These are phyloP conservation scores for Phytophthora constricta DNA, from an alignment of 352 stramenopile genomes.

Conservation along the genomic window DNA sequence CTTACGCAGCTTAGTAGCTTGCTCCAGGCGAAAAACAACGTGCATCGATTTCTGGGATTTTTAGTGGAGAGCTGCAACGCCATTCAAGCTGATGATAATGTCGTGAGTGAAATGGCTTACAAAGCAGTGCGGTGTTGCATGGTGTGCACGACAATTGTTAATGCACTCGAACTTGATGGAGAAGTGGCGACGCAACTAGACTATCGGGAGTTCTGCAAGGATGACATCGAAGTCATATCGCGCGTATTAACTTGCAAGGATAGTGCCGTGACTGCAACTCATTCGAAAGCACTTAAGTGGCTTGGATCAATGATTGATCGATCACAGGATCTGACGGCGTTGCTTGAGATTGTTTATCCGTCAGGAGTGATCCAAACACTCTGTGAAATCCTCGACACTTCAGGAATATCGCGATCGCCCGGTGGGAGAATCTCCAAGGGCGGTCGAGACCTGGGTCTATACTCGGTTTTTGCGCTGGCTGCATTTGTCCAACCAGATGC, in stretches of 20 bases:
- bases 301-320: conserved; percentile 77
- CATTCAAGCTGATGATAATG: conserved; percentile 6
- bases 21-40: conserved; percentile 24
- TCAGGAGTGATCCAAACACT: conserved; percentile 72
- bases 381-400: conserved; percentile 61
- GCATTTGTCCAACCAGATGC: conserved; percentile 78
- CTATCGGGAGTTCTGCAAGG: conserved; percentile 56
- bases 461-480: conserved; percentile 69
- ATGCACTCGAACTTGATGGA: conserved; percentile 33
- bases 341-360: conserved; percentile 63
- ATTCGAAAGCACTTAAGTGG: conserved; percentile 80
- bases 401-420: conserved; percentile 51
- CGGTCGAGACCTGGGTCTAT: conserved; percentile 55
- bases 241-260: conserved; percentile 48
- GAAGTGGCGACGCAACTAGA: conserved; percentile 18
- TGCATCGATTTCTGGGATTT: conserved; percentile 35
- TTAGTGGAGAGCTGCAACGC: conserved; percentile 23
- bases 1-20: conserved; percentile 10
- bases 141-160: conserved; percentile 65
- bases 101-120: conserved; percentile 55
- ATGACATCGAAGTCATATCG: conserved; percentile 53
- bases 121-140: conserved; percentile 68
- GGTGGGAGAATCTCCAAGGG: conserved; percentile 53
- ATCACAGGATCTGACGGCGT: conserved; percentile 53
- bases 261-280: conserved; percentile 30